Percentiles rank a stretch among this genome's conserved stretches.
phyloP scores from a whole-genome alignment of 2,329 filamentous ascomycete genomes.

The Aureobasidium uvarum region DNA sequence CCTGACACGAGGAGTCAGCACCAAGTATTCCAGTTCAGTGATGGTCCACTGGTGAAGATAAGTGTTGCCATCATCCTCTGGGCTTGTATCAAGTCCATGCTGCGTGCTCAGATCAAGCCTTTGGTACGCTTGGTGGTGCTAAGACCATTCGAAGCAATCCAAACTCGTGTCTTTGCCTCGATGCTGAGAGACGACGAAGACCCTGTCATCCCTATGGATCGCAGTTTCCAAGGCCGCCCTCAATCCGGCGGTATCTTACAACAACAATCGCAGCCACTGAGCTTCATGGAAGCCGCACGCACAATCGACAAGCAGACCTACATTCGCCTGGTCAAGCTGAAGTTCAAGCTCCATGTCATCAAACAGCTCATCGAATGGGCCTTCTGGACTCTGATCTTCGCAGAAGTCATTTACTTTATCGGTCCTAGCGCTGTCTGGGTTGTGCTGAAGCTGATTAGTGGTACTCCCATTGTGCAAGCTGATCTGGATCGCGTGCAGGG shows the following conservation, averaged over 20 bases:
- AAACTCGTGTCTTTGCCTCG: slow-evolving; percentile 21
- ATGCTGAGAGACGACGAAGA: slow-evolving; percentile 28
- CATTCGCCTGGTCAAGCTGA: slow-evolving; percentile 1
- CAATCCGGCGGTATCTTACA: slow-evolving; percentile 4
- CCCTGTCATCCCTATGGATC: slow-evolving; percentile 27
- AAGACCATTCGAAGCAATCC: slow-evolving; percentile 3
- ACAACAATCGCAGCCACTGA: neutral
- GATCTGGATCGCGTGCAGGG: slow-evolving; percentile 11
- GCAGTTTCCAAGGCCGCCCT: slow-evolving; percentile 20
- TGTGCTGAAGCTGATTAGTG: slow-evolving; percentile 7
- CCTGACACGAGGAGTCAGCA: neutral
- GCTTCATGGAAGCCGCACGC: neutral
- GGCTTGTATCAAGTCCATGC: neutral
- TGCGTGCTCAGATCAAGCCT: slow-evolving; percentile 11
- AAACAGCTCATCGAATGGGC: neutral
- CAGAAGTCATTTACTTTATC: neutral
- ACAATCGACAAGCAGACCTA: slow-evolving; percentile 17
- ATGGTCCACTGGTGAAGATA: neutral
- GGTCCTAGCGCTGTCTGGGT: slow-evolving; percentile 18
- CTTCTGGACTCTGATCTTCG: slow-evolving; percentile 12
- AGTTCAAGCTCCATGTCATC: slow-evolving; percentile 13
- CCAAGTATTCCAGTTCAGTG: neutral
- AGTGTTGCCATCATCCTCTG: neutral
- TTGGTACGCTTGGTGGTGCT: neutral
- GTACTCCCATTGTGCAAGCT: neutral